Evolutionary conservation across 768 basidiomycete genomes (phyloP).

Genomic region (Xerocomellus intermedius): DNA sequence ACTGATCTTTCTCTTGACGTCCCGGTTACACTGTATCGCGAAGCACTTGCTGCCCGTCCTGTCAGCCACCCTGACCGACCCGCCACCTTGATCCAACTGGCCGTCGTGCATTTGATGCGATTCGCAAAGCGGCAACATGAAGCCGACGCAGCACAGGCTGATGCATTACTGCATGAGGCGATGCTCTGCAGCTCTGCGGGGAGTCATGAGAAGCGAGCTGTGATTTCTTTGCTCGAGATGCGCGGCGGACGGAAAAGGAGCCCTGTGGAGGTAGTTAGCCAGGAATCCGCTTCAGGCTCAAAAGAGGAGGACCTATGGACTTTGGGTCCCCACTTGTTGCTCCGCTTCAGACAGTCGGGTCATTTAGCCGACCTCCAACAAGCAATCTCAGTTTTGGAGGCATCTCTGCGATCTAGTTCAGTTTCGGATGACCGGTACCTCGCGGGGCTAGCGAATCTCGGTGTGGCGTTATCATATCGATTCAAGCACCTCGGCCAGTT

Average conservation of each 20-base stretch:
- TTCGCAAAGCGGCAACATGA: background rate
- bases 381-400: background rate
- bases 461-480: background rate
- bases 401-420: background rate
- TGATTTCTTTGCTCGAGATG: background rate
- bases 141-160: background rate
- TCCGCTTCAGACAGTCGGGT: background rate
- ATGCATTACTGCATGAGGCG: background rate
- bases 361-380: background rate
- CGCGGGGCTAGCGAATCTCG: background rate
- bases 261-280: too few species aligned
- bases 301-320: background rate
- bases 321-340: background rate
- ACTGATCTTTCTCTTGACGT: background rate
- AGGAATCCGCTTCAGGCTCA: too few species aligned
- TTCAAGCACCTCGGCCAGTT: background rate
- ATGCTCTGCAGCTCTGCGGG: background rate
- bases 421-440: background rate
- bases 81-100: slow-evolving; percentile 1
- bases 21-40: background rate
- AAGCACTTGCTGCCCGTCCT: background rate
- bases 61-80: slow-evolving; percentile 4
- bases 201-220: background rate
- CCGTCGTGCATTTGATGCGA: background rate
- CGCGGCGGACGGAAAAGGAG: too few species aligned